Conservation (phyloP, 148 eudicot genomes). For the Cornus suecica region DNA sequence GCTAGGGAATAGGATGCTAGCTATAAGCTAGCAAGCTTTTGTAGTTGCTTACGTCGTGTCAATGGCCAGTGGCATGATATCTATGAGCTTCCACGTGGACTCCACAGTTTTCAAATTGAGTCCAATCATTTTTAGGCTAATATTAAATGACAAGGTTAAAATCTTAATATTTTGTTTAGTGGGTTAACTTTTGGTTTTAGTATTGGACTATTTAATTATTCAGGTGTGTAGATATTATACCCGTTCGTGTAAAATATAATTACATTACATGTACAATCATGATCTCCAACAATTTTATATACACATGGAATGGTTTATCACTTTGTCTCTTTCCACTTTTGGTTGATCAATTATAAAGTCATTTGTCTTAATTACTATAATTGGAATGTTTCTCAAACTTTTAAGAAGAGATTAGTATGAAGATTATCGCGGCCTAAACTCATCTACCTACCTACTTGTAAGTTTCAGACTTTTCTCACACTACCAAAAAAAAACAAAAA, state of each 20-base stretch:
- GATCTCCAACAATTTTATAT: neutral
- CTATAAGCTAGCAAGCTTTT: constrained; percentile 14
- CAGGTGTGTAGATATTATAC: neutral
- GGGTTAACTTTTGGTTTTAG: neutral
- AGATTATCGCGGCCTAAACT: too few relatives aligned
- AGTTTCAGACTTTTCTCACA: too few relatives aligned
- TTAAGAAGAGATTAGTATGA: too few relatives aligned
- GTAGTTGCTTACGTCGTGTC: constrained; percentile 30
- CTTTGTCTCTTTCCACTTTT: neutral
- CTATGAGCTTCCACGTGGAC: too few relatives aligned
- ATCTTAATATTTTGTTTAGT: neutral
- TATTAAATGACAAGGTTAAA: neutral
- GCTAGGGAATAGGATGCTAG: neutral
- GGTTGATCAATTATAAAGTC: neutral
- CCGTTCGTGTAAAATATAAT: too few relatives aligned
- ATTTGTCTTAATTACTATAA: neutral
- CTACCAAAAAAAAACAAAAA: too few relatives aligned
- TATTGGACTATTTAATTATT: too few relatives aligned
- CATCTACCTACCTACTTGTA: too few relatives aligned
- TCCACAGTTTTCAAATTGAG: too few relatives aligned
- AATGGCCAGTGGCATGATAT: constrained; percentile 11
- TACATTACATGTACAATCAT: constrained; percentile 3
- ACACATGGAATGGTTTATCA: neutral
- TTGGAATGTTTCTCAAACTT: too few relatives aligned
- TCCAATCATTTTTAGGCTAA: too few relatives aligned